Conservation (phyloP, 164 flowering plant genomes). For the Dillenia turbinata region DNA sequence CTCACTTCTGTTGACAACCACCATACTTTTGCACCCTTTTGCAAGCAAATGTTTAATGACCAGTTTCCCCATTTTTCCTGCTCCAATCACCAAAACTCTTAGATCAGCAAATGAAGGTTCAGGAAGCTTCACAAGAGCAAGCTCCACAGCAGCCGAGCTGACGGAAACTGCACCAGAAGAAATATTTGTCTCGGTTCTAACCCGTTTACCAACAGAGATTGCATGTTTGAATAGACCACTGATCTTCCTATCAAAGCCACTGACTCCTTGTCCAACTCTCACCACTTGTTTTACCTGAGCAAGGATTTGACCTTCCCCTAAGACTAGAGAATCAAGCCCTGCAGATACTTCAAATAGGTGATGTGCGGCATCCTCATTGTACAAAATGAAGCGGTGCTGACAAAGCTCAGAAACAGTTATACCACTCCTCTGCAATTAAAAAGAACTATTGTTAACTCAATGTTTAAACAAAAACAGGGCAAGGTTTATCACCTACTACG, state of each 20-base stretch:
- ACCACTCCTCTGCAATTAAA: conserved; percentile 76
- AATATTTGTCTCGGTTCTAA: conserved; percentile 84
- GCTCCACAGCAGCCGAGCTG: conserved; percentile 96
- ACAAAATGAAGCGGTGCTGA: conserved; percentile 75
- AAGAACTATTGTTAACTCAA: too few species aligned
- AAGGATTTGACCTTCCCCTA: conserved; percentile 97
- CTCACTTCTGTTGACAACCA: conserved; percentile 83
- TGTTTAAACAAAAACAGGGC: too few species aligned
- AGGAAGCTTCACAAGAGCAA: conserved; percentile 91
- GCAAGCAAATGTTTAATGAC: conserved; percentile 95
- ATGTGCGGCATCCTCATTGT: conserved; percentile 82
- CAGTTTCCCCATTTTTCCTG: conserved; percentile 99
- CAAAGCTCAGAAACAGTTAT: conserved; percentile 78
- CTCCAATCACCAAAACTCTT: conserved; percentile 83
- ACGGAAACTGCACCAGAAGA: conserved; percentile 96
- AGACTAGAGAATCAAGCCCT: conserved; percentile 92
- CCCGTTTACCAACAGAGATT: conserved; percentile 89
- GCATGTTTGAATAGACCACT: conserved; percentile 92
- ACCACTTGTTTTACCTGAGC: conserved; percentile 97
- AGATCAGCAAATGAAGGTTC: conserved; percentile 52
- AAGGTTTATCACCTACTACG: too few species aligned
- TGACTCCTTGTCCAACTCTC: conserved; percentile 81
- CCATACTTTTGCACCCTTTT: conserved; percentile 88
- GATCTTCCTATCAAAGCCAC: conserved; percentile 84
- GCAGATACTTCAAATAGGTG: conserved; percentile 95